A percentile compares a stretch with the other conserved stretches of the same genome.
phyloP scores from a whole-genome alignment of 495 filamentous ascomycete genomes.

The Lentithecium fluviatile region DNA sequence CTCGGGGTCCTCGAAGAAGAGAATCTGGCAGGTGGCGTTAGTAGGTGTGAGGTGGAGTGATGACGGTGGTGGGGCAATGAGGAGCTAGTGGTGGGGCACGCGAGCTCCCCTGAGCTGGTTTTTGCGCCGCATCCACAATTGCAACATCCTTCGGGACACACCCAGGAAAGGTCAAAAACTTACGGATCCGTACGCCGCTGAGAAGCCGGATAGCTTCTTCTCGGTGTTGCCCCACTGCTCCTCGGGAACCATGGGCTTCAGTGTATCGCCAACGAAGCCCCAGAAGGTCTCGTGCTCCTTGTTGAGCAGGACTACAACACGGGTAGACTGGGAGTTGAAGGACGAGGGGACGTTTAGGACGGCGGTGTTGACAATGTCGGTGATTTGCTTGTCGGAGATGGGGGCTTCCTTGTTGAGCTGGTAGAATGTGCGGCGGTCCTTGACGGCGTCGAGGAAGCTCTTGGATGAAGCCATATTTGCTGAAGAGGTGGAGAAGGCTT shows the following conservation, averaged over 20 bases:
- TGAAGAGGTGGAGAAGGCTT: conserved; percentile 13
- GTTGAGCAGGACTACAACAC: conserved; percentile 60
- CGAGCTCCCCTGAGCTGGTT: background rate
- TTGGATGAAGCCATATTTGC: conserved; percentile 34
- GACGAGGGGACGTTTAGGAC: conserved; percentile 57
- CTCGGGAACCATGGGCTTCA: conserved; percentile 59
- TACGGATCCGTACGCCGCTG: conserved; percentile 59
- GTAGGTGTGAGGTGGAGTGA: conserved; percentile 2
- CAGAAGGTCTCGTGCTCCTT: conserved; percentile 65
- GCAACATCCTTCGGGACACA: background rate
- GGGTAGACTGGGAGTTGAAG: conserved; percentile 68
- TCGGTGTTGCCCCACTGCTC: conserved; percentile 53
- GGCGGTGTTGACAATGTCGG: conserved; percentile 55
- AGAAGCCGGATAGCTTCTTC: conserved; percentile 52
- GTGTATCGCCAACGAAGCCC: conserved; percentile 54
- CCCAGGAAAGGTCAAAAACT: conserved; percentile 26
- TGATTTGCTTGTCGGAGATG: conserved; percentile 53
- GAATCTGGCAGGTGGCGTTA: conserved; percentile 44
- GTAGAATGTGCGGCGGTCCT: conserved; percentile 60
- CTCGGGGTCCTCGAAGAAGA: conserved; percentile 64
- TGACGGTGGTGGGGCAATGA: conserved; percentile 7
- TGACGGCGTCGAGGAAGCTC: conserved; percentile 53
- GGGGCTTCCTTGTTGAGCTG: conserved; percentile 55
- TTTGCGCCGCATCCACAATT: background rate
- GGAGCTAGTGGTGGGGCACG: background rate